These are phyloP conservation scores for Glycyrrhiza uralensis DNA, from an alignment of 306 rosid species.

Conservation along the genomic window DNA sequence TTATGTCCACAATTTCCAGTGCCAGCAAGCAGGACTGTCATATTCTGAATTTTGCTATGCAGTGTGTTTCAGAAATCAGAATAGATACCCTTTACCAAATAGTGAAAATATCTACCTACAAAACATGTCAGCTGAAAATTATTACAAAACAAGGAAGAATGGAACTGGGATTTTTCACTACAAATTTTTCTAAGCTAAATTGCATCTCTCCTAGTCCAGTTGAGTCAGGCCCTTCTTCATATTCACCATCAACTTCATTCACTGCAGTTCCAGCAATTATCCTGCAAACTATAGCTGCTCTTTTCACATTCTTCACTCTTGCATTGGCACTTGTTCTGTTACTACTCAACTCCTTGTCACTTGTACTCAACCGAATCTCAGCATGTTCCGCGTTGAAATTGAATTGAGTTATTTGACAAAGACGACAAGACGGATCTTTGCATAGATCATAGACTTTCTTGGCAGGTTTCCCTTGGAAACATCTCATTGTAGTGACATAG, in stretches of 20 bases:
- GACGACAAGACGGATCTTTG: constrained; percentile 44
- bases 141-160: constrained; percentile 79
- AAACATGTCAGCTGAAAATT: constrained; percentile 43
- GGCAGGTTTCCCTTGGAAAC: constrained; percentile 37
- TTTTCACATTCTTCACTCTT: constrained; percentile 41
- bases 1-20: neutral
- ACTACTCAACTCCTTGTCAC: constrained; percentile 30
- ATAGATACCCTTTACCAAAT: neutral
- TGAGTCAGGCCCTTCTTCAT: constrained; percentile 26
- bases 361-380: constrained; percentile 33
- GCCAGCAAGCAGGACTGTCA: constrained; percentile 2
- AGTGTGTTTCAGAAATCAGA: neutral
- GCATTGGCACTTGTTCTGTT: constrained; percentile 14
- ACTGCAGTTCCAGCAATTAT: constrained; percentile 56
- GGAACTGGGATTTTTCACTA: constrained; percentile 48
- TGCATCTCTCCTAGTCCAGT: constrained; percentile 28
- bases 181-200: constrained; percentile 38
- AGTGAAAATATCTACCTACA: neutral
- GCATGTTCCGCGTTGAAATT: constrained; percentile 28
- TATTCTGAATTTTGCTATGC: neutral
- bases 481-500: constrained; percentile 53
- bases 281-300: constrained; percentile 66
- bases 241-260: constrained; percentile 26
- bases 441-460: constrained; percentile 47
- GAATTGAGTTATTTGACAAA: constrained; percentile 55